Base-by-base conservation (phyloP, 2,329 filamentous ascomycete species). In the Fusarium coicis region DNA sequence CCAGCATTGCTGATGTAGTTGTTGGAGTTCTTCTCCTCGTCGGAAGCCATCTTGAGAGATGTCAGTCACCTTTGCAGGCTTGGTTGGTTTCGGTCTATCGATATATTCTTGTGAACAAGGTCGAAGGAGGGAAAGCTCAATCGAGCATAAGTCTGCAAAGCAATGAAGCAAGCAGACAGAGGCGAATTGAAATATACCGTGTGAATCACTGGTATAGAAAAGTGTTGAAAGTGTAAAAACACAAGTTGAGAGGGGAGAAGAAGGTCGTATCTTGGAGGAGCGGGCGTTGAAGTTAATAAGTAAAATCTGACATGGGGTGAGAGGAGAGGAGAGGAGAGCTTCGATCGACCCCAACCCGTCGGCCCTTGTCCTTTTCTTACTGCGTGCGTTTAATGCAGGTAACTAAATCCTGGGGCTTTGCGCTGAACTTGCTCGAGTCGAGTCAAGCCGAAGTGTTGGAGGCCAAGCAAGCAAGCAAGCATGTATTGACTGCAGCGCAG, bases 1-100 rank as follows among this genome's bases (percentile, higher is more conserved):
- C 64, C 73, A 52, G 76, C 72, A 69, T 80, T 79, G 26, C 34
- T 47, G 58, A 79, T 79, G 67, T 73, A 76, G 46, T 80, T 79
- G 43, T 79, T 78, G 57, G 74, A 67, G 57, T 70, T 67, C 68
- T 77, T 78, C 56, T 77, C 76, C 71, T 77, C 76, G 66, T 78
- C 76, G 46, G 72, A 78, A 59, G 66, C 61, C 70, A 74, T 74
- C 50, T 76, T 76, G 66, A 57, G 49, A 47, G 68, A 70, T 59
- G 54, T 57, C 34, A 58, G 54, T 57, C 34, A 60, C 72, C 54
- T 61, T 30, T 57, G 52, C 28, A 42, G 44, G n/a, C 37, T 57
- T 53, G 44, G 18, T 49, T 62, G 39, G 15, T 34, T 68, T 53
- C 39, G 47, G 26, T 67, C 28, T 34, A n/a, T 55, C 52, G 65